Percentiles rank a stretch among this genome's conserved stretches.
Conservation (phyloP, 83 land plant species). For the Picea engelmannii region DNA sequence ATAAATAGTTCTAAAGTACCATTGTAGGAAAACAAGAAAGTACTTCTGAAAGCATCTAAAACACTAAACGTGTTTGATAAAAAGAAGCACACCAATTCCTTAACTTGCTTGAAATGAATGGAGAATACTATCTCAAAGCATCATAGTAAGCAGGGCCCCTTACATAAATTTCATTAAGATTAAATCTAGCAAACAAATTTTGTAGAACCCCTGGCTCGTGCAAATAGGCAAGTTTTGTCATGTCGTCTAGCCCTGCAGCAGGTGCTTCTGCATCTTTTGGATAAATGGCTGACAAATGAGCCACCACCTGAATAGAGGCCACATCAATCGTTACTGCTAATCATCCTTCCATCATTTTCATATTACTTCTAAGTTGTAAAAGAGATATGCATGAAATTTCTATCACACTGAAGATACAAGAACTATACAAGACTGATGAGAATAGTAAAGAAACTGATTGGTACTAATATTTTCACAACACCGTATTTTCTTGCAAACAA, state of each 20-base stretch:
- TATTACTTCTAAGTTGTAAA: neutral
- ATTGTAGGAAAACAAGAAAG: neutral
- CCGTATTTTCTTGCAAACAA: neutral
- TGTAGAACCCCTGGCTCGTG: slow-evolving; percentile 97
- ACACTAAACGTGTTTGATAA: neutral
- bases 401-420: neutral
- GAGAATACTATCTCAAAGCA: neutral
- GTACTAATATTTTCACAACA: neutral
- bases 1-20: neutral
- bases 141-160: slow-evolving; percentile 25
- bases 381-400: neutral
- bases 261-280: slow-evolving; percentile 88
- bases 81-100: neutral
- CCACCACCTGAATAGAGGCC: slow-evolving; percentile 47
- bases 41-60: neutral
- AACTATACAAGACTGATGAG: neutral
- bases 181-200: slow-evolving; percentile 86
- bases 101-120: neutral
- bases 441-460: neutral
- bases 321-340: neutral
- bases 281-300: slow-evolving; percentile 53
- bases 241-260: slow-evolving; percentile 95
- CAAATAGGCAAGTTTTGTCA: slow-evolving; percentile 96
- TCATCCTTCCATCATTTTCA: neutral
- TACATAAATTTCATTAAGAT: slow-evolving; percentile 93